Conservation (phyloP, 2,329 filamentous ascomycete genomes). For the Coleophoma crateriformis region DNA sequence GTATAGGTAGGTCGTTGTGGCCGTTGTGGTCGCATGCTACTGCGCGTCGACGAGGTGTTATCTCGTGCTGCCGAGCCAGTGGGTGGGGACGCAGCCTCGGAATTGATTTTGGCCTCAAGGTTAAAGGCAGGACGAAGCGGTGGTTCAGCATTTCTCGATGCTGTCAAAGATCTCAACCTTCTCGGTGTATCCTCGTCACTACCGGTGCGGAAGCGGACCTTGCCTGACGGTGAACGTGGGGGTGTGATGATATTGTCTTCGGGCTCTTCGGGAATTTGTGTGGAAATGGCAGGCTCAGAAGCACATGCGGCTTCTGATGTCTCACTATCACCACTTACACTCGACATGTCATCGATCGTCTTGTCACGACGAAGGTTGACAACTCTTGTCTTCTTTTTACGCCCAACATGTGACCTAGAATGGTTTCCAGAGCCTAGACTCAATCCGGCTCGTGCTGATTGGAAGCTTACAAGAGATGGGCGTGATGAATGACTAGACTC, state of each 20-base stretch:
- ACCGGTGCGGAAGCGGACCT: conserved; percentile 25
- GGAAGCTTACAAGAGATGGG: conserved; percentile 58
- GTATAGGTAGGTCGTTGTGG: conserved; percentile 11
- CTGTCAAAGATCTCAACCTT: conserved; percentile 12
- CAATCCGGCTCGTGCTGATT: conserved; percentile 57
- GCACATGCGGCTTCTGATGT: conserved; percentile 51
- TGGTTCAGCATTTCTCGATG: conserved; percentile 1
- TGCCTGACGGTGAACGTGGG: conserved; percentile 37
- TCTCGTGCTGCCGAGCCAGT: conserved; percentile 7
- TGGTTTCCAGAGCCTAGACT: conserved; percentile 55
- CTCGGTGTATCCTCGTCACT: conserved; percentile 31
- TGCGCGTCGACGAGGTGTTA: conserved; percentile 3
- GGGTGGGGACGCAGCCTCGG: conserved; percentile 13
- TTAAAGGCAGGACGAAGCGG: conserved; percentile 10
- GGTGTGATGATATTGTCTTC: conserved; percentile 50
- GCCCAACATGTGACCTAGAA: conserved; percentile 53
- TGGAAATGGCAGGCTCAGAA: conserved; percentile 53
- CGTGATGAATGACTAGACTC: conserved; percentile 60
- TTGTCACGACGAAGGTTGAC: conserved; percentile 70
- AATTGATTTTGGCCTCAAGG: conserved; percentile 7
- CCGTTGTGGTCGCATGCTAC: background rate
- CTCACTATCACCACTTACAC: conserved; percentile 41
- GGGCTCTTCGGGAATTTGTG: conserved; percentile 54
- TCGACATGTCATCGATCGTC: conserved; percentile 38
- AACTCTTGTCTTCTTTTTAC: conserved; percentile 79